These are phyloP conservation scores for Leccinum pseudoinsigne DNA, from an alignment of 1,284 basidiomycete species.

Conservation along the genomic window DNA sequence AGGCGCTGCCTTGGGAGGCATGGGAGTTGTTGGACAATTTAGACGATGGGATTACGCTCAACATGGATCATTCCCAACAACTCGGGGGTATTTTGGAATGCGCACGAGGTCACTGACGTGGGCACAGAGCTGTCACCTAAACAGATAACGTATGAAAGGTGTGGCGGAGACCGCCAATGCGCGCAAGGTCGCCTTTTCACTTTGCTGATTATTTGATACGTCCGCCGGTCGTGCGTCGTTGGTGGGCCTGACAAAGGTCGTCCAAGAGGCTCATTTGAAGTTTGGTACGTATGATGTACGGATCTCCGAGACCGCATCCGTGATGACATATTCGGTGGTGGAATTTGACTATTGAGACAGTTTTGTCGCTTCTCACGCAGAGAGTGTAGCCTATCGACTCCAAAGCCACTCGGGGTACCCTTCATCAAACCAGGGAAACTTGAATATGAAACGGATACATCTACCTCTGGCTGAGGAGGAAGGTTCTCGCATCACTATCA, in stretches of 20 bases:
- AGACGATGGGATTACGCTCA: constrained; percentile 47
- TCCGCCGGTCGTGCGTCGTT: neutral
- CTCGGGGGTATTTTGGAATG: constrained; percentile 29
- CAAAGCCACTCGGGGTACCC: no score
- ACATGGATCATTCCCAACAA: constrained; percentile 60
- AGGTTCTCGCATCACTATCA: no score
- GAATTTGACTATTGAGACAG: no score
- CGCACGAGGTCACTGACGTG: neutral
- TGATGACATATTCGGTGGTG: constrained; percentile 6
- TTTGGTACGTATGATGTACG: constrained; percentile 35
- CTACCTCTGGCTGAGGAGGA: no score
- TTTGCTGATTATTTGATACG: constrained; percentile 60
- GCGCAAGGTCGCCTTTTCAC: constrained; percentile 53
- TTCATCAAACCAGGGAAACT: no score
- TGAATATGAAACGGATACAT: no score
- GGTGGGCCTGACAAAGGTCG: constrained; percentile 25
- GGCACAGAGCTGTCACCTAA: no score
- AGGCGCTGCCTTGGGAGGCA: constrained; percentile 41
- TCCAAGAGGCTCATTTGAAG: constrained; percentile 45
- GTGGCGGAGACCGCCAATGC: constrained; percentile 38
- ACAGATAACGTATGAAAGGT: no score
- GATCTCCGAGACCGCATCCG: constrained; percentile 9
- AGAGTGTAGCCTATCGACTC: no score
- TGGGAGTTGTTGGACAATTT: constrained; percentile 45
- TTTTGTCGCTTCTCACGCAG: no score